These are phyloP conservation scores for Spizellomyces punctatus DNA, from an alignment of 192 early-diverging fungal species.

Conservation along the genomic window DNA sequence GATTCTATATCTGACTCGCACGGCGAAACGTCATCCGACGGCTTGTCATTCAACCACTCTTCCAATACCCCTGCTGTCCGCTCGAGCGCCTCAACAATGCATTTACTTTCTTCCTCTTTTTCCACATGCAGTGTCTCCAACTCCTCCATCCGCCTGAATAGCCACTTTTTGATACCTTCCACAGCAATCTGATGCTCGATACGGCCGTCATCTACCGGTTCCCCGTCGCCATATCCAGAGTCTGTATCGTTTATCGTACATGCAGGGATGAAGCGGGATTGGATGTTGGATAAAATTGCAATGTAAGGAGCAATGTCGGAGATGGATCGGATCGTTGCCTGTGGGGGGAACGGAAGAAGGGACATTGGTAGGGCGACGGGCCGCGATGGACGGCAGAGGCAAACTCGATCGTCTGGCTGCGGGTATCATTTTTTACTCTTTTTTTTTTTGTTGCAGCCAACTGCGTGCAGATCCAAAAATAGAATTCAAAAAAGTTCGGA, in stretches of 20 bases:
- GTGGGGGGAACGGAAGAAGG: neutral
- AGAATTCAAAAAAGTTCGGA: too few species aligned
- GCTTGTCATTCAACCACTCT: neutral
- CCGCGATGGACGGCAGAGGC: too few species aligned
- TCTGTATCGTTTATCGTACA: neutral
- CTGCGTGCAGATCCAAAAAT: too few species aligned
- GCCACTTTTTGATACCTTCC: constrained; percentile 12
- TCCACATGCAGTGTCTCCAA: constrained; percentile 9
- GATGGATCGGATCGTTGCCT: neutral
- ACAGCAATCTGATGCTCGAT: constrained; percentile 2
- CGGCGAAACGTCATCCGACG: neutral
- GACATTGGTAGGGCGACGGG: neutral
- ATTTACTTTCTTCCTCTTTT: constrained; percentile 1
- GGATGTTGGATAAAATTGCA: constrained; percentile 3
- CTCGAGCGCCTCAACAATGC: neutral
- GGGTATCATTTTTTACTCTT: too few species aligned
- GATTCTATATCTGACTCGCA: too few species aligned
- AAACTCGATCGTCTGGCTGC: too few species aligned
- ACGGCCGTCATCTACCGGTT: neutral
- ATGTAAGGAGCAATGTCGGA: constrained; percentile 10
- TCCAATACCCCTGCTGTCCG: neutral
- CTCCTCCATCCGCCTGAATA: constrained; percentile 16
- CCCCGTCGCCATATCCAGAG: constrained; percentile 6
- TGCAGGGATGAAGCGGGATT: neutral
- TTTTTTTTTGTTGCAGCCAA: too few species aligned